phyloP scores from a whole-genome alignment of 2,329 filamentous ascomycete genomes.

The Sarocladiaceae sp. region DNA sequence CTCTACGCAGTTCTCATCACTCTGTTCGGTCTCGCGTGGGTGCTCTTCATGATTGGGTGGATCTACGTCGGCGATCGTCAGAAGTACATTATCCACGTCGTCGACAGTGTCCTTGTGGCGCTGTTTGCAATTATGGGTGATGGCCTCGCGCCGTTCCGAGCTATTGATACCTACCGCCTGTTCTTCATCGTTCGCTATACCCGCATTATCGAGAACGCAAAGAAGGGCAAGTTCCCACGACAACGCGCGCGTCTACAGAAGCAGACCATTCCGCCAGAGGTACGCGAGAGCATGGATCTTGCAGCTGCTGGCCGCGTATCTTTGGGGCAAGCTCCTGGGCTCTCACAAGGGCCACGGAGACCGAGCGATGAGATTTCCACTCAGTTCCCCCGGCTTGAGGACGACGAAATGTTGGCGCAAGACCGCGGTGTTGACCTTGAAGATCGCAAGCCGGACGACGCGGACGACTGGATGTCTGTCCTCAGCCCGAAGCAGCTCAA shows the following conservation, averaged over 20 bases:
- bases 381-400: not conserved
- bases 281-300: slow-evolving; percentile 13
- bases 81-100: slow-evolving; percentile 61
- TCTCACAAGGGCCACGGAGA: not conserved
- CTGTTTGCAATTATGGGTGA: slow-evolving; percentile 67
- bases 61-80: slow-evolving; percentile 73
- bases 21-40: slow-evolving; percentile 79
- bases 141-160: slow-evolving; percentile 66
- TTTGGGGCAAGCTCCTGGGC: not conserved
- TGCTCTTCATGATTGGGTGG: slow-evolving; percentile 87
- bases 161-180: slow-evolving; percentile 84
- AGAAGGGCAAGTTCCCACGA: slow-evolving; percentile 40
- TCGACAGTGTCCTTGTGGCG: slow-evolving; percentile 65
- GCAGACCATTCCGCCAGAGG: slow-evolving; percentile 14
- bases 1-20: slow-evolving; percentile 79
- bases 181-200: slow-evolving; percentile 68
- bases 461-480: slow-evolving; percentile 50
- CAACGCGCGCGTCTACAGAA: slow-evolving; percentile 15
- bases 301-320: not conserved
- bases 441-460: slow-evolving; percentile 27
- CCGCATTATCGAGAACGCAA: slow-evolving; percentile 31
- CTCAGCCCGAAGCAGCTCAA: slow-evolving; percentile 60
- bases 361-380: not conserved
- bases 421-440: slow-evolving; percentile 30
- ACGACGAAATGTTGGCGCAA: slow-evolving; percentile 16